These are phyloP conservation scores for Dactylellina parvicollis DNA, from an alignment of 2,329 filamentous ascomycete species.

Conservation along the genomic window DNA sequence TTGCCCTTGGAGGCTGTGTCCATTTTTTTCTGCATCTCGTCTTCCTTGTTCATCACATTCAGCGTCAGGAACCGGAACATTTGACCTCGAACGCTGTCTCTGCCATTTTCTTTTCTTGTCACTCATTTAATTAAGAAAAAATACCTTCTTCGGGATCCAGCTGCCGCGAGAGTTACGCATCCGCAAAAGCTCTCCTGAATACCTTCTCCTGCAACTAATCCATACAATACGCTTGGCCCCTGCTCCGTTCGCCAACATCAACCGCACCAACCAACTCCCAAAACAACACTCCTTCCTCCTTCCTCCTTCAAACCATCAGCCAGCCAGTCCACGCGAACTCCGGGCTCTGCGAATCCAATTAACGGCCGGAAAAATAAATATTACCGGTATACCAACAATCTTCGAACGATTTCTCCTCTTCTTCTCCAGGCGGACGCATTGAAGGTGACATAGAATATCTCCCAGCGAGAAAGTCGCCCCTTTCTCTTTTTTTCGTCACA, in stretches of 20 bases:
- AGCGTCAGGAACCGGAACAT: not conserved
- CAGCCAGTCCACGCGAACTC: not conserved
- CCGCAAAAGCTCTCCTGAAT: not conserved
- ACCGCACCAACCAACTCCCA: not conserved
- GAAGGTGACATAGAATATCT: constrained; percentile 10
- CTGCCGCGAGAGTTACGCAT: not conserved
- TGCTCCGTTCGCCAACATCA: not conserved
- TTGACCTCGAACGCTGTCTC: not conserved
- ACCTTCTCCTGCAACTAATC: not conserved
- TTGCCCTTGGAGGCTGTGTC: not conserved
- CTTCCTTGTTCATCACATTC: not conserved
- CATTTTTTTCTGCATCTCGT: not conserved
- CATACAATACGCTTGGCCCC: not conserved
- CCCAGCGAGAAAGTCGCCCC: constrained; percentile 8
- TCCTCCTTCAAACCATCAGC: not conserved
- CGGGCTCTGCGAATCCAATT: not conserved
- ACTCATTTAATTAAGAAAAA: not conserved
- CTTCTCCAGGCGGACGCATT: not conserved
- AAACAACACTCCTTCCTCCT: not conserved
- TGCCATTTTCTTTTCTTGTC: not conserved
- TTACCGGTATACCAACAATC: no score
- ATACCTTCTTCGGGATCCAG: not conserved
- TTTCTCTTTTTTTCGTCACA: no score
- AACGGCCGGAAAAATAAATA: not conserved
- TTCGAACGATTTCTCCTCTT: not conserved